Evolutionary conservation across 352 stramenopile species (phyloP).

Genomic region (Phytophthora pistaciae): DNA sequence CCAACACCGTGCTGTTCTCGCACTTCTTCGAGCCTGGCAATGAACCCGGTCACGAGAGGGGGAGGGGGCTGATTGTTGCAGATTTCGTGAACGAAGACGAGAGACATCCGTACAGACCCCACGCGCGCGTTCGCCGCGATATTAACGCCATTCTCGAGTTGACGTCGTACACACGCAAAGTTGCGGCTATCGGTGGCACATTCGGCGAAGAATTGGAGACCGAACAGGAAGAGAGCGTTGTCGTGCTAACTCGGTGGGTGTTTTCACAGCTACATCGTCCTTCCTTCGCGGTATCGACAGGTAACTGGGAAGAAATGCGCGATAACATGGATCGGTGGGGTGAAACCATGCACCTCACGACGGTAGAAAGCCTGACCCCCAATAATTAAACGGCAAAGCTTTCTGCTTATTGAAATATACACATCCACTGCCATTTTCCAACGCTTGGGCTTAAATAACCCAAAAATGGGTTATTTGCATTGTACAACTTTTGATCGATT

Average conservation of each 20-base stretch:
- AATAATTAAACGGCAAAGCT: conserved; percentile 8
- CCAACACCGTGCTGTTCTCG: conserved; percentile 46
- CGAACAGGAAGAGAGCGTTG: conserved; percentile 30
- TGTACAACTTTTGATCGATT: neutral
- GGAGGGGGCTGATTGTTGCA: conserved; percentile 38
- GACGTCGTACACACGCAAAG: conserved; percentile 34
- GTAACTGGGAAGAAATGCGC: conserved; percentile 40
- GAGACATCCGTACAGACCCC: conserved; percentile 41
- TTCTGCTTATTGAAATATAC: neutral
- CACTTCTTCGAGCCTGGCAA: conserved; percentile 32
- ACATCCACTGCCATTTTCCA: neutral
- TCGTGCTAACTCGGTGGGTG: conserved; percentile 44
- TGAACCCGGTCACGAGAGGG: conserved; percentile 15
- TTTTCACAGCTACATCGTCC: conserved; percentile 42
- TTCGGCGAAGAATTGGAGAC: conserved; percentile 3
- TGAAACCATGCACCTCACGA: conserved; percentile 40
- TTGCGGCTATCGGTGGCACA: conserved; percentile 16
- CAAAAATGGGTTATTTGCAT: neutral
- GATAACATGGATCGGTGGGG: conserved; percentile 50
- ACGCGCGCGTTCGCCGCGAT: conserved; percentile 37
- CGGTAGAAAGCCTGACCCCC: conserved; percentile 34
- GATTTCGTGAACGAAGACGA: conserved; percentile 52
- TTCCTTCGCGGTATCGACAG: conserved; percentile 29
- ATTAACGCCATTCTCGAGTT: conserved; percentile 45
- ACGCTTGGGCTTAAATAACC: neutral